Percentiles rank a stretch among this genome's conserved stretches.
Conservation (phyloP, 495 filamentous ascomycete genomes). For the Daldinia grandis region DNA sequence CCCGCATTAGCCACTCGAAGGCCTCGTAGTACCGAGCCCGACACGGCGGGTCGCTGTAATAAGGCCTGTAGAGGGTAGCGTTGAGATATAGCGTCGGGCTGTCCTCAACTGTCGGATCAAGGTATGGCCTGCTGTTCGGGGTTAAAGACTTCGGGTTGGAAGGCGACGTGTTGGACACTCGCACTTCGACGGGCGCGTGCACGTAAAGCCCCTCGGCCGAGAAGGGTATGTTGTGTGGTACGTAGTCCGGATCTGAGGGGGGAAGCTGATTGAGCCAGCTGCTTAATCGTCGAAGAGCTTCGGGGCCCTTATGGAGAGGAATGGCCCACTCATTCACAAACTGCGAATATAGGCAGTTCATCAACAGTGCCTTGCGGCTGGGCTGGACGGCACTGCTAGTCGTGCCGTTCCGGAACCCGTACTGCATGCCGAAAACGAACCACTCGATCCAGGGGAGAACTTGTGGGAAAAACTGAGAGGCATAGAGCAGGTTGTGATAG, state of each 20-base stretch:
- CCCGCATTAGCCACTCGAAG: conserved; percentile 95
- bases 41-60: conserved; percentile 81
- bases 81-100: conserved; percentile 93
- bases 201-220: conserved; percentile 80
- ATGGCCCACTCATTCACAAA: conserved; percentile 99
- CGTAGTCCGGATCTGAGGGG: conserved; percentile 60
- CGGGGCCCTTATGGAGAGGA: conserved; percentile 86
- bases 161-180: conserved; percentile 78
- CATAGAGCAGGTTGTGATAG: conserved; percentile 86
- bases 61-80: conserved; percentile 93
- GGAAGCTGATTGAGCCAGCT: conserved; percentile 80
- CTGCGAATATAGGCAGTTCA: conserved; percentile 97
- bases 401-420: conserved; percentile 78
- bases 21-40: conserved; percentile 83
- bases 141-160: conserved; percentile 43
- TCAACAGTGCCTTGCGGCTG: conserved; percentile 78
- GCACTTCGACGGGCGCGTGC: conserved; percentile 92
- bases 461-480: conserved; percentile 78
- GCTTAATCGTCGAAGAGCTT: conserved; percentile 81
- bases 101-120: conserved; percentile 71
- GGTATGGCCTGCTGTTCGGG: conserved; percentile 68
- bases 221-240: conserved; percentile 79
- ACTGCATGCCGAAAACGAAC: conserved; percentile 96
- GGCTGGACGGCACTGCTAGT: conserved; percentile 78
- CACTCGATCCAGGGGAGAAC: conserved; percentile 88